These are phyloP conservation scores for Tympanopsis confertula DNA, from an alignment of 2,329 filamentous ascomycete genomes.

Conservation along the genomic window DNA sequence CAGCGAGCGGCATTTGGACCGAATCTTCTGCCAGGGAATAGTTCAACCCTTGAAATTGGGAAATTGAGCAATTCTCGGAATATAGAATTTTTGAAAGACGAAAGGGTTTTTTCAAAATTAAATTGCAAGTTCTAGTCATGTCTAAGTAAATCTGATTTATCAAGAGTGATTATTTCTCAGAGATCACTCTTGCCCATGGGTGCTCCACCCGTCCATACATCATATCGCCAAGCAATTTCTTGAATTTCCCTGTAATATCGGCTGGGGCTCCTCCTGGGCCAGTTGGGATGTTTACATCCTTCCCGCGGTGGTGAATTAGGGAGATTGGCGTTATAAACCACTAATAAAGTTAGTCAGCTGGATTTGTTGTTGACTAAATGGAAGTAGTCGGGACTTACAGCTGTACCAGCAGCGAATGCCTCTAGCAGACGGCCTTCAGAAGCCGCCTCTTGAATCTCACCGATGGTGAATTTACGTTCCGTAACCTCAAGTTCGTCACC, in stretches of 20 bases:
- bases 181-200: conserved; percentile 57
- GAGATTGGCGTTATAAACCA: conserved; percentile 63
- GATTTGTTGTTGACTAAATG: conserved; percentile 2
- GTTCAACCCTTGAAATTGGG: no score
- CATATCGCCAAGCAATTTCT: conserved; percentile 58
- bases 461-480: conserved; percentile 73
- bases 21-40: no score
- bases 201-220: conserved; percentile 64
- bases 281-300: conserved; percentile 52
- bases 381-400: conserved; percentile 39
- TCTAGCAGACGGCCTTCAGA: conserved; percentile 70
- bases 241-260: conserved; percentile 47
- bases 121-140: no score
- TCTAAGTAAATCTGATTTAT: no score
- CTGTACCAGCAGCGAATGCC: conserved; percentile 78
- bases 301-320: conserved; percentile 54
- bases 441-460: conserved; percentile 61
- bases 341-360: conserved; percentile 20
- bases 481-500: conserved; percentile 54
- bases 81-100: no score
- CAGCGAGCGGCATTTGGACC: no score
- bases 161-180: no score
- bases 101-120: no score
- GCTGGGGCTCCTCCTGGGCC: conserved; percentile 37
- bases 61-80: no score